Conservation (phyloP, 2,329 filamentous ascomycete species). For the Aspergillus sp. region DNA sequence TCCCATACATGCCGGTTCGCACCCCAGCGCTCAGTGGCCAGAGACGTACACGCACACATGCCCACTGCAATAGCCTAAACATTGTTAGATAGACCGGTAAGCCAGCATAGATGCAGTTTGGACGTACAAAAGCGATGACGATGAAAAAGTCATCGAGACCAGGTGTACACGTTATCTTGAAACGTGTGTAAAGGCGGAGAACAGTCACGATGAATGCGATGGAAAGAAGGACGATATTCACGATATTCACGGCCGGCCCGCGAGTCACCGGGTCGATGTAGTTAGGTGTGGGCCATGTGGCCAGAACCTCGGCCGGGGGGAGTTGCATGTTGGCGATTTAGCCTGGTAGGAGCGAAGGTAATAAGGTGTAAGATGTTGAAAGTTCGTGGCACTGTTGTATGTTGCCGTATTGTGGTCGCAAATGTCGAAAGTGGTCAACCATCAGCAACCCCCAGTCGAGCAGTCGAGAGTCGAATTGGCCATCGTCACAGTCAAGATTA, state of each 20-base stretch:
- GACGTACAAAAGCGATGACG: conserved; percentile 43
- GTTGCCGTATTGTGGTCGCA: neutral
- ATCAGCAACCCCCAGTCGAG: conserved; percentile 11
- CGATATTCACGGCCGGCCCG: conserved; percentile 46
- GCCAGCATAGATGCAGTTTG: too few species aligned
- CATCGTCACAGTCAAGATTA: conserved; percentile 13
- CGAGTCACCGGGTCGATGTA: conserved; percentile 49
- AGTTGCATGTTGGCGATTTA: conserved; percentile 35
- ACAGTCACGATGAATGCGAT: conserved; percentile 45
- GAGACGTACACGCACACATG: conserved; percentile 36
- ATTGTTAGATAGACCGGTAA: conserved; percentile 6
- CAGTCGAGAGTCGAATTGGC: conserved; percentile 8
- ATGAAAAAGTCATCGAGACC: conserved; percentile 53
- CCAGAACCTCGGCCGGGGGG: conserved; percentile 45
- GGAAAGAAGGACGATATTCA: conserved; percentile 44
- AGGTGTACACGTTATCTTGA: conserved; percentile 48
- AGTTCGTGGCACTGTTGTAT: neutral
- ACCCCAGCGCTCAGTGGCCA: conserved; percentile 37
- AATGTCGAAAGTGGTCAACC: conserved; percentile 7
- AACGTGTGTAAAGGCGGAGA: conserved; percentile 51
- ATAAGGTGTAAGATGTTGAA: neutral
- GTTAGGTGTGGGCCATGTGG: conserved; percentile 52
- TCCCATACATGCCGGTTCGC: conserved; percentile 49
- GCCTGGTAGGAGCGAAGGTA: neutral
- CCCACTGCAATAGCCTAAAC: conserved; percentile 36